A percentile compares a stretch with the other conserved stretches of the same genome.
phyloP scores from a whole-genome alignment of 257 asterid species.

The Paulownia fortunei region DNA sequence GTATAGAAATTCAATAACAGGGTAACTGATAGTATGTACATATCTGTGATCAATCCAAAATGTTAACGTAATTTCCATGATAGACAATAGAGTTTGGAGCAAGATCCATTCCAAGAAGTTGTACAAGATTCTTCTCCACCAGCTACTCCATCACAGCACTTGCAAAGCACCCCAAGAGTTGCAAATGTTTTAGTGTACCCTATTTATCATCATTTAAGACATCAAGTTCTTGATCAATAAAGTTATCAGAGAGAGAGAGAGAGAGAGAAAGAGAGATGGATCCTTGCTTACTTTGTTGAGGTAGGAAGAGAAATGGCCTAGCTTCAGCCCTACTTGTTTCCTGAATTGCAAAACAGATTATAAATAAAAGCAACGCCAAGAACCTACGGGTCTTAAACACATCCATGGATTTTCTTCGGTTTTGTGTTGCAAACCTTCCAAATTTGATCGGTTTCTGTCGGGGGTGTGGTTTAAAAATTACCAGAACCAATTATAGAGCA shows the following conservation, averaged over 20 bases:
- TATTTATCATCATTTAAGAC: background rate
- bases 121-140: constrained; percentile 26
- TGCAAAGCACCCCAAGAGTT: constrained; percentile 43
- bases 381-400: background rate
- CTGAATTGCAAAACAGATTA: constrained; percentile 26
- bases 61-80: constrained; percentile 39
- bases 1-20: background rate
- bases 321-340: constrained; percentile 29
- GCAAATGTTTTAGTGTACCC: constrained; percentile 26
- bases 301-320: constrained; percentile 26
- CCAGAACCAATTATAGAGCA: background rate
- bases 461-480: background rate
- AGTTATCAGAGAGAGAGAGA: background rate
- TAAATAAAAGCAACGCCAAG: constrained; percentile 21
- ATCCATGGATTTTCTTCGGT: constrained; percentile 11
- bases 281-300: constrained; percentile 34
- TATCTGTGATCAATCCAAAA: background rate
- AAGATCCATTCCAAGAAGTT: constrained; percentile 40
- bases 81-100: constrained; percentile 45
- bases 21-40: background rate
- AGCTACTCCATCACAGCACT: constrained; percentile 42
- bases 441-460: background rate
- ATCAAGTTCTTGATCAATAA: background rate
- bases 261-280: background rate
- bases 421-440: background rate